Conservation (phyloP, 306 rosid species). For the Quercus cerris region DNA sequence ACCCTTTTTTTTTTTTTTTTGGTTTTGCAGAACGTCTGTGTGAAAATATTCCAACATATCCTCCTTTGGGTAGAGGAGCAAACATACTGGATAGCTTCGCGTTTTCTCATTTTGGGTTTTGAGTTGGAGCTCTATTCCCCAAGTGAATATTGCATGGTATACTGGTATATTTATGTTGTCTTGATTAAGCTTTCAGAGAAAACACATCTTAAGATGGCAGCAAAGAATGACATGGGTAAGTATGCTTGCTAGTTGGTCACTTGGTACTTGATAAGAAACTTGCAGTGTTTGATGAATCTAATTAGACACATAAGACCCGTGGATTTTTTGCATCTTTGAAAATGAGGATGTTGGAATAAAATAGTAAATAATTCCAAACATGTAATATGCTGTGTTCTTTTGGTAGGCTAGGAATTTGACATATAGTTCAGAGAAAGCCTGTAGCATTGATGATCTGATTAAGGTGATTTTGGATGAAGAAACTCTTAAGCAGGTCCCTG, state of each 20-base stretch:
- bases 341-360: neutral
- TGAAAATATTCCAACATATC: conserved; percentile 79
- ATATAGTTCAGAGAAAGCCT: neutral
- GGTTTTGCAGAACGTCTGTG: conserved; percentile 57
- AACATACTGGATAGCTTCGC: conserved; percentile 93
- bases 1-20: conserved; percentile 7
- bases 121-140: conserved; percentile 84
- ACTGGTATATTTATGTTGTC: conserved; percentile 82
- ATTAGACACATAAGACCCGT: neutral
- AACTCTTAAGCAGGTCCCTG: neutral
- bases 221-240: conserved; percentile 60
- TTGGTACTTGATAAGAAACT: conserved; percentile 6
- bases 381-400: neutral
- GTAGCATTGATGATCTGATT: neutral
- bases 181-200: conserved; percentile 79
- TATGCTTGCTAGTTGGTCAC: conserved; percentile 6
- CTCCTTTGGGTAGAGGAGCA: conserved; percentile 93
- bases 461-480: neutral
- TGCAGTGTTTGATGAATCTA: neutral
- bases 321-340: neutral
- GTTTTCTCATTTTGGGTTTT: conserved; percentile 87
- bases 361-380: neutral
- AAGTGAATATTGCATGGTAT: conserved; percentile 96
- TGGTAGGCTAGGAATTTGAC: neutral
- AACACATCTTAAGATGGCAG: conserved; percentile 56